These are phyloP conservation scores for Rhodocollybia butyracea DNA, from an alignment of 768 basidiomycete species.

Conservation along the genomic window DNA sequence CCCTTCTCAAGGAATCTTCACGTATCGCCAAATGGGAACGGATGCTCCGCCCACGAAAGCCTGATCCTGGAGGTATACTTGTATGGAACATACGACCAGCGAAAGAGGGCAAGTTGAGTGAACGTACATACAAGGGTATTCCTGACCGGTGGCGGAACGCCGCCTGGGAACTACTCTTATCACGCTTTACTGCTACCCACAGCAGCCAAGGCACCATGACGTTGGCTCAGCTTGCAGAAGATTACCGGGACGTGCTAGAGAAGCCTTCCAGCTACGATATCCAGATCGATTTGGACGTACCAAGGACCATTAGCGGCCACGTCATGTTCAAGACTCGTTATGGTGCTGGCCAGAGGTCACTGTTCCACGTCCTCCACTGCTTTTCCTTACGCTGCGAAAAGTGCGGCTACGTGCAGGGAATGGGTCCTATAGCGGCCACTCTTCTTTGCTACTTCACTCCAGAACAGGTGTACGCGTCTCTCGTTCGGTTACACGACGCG, in stretches of 20 bases:
- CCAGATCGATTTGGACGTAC: slow-evolving; percentile 97
- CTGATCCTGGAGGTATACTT: slow-evolving; percentile 70
- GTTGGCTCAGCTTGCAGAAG: slow-evolving; percentile 37
- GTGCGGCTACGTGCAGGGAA: slow-evolving; percentile 98
- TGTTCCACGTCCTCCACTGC: slow-evolving; percentile 92
- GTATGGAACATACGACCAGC: slow-evolving; percentile 65
- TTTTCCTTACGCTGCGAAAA: slow-evolving; percentile 81
- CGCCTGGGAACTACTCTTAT: slow-evolving; percentile 85
- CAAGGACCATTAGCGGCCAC: slow-evolving; percentile 92
- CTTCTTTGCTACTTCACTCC: slow-evolving; percentile 92
- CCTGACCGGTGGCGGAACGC: slow-evolving; percentile 95
- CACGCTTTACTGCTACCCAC: slow-evolving; percentile 39
- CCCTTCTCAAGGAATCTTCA: slow-evolving; percentile 59
- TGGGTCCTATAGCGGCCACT: slow-evolving; percentile 96
- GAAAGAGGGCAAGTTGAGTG: slow-evolving; percentile 67
- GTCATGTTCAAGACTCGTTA: slow-evolving; percentile 94
- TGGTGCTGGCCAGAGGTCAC: slow-evolving; percentile 90
- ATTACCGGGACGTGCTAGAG: slow-evolving; percentile 66
- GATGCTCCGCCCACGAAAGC: slow-evolving; percentile 71
- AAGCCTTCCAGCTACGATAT: slow-evolving; percentile 88
- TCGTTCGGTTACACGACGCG: slow-evolving; percentile 85
- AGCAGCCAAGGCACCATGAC: slow-evolving; percentile 21
- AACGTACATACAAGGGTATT: slow-evolving; percentile 90
- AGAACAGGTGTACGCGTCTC: slow-evolving; percentile 78
- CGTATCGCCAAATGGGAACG: slow-evolving; percentile 93